phyloP scores from a whole-genome alignment of 2,329 filamentous ascomycete genomes.

The Ramularia endophylla region DNA sequence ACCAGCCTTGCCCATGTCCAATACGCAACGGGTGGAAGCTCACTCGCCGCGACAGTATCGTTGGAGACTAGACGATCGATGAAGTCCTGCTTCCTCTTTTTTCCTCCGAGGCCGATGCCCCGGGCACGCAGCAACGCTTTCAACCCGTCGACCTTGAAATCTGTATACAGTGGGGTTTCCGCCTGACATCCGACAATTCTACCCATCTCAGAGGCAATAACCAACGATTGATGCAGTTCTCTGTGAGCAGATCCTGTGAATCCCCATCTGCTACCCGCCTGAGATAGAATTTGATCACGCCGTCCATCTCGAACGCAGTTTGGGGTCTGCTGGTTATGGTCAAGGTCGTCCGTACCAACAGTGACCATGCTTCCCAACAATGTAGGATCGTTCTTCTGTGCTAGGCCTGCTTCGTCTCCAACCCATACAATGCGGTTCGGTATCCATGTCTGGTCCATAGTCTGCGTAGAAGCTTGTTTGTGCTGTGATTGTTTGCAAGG shows the following conservation, averaged over 20 bases:
- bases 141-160: too few relatives aligned
- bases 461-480: too few relatives aligned
- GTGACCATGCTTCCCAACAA: slow-evolving; percentile 3
- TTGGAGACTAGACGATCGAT: too few relatives aligned
- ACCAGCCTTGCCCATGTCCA: slow-evolving; percentile 1
- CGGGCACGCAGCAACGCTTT: too few relatives aligned
- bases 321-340: slow-evolving; percentile 1
- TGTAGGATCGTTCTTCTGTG: neutral
- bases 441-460: too few relatives aligned
- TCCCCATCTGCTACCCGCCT: slow-evolving; percentile 1
- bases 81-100: too few relatives aligned
- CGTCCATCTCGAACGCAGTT: neutral
- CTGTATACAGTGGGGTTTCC: too few relatives aligned
- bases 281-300: neutral
- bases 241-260: neutral
- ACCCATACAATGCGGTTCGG: slow-evolving; percentile 4
- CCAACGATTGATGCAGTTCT: slow-evolving; percentile 5
- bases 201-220: slow-evolving; percentile 2
- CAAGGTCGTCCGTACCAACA: slow-evolving; percentile 1
- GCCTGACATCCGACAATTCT: slow-evolving; percentile 1
- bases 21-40: neutral
- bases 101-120: too few relatives aligned
- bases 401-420: slow-evolving; percentile 3
- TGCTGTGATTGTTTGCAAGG: too few relatives aligned
- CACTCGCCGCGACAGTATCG: too few relatives aligned